A percentile compares a stretch with the other conserved stretches of the same genome.
phyloP scores from a whole-genome alignment of 2,329 filamentous ascomycete species.

The Epichloe sibirici region DNA sequence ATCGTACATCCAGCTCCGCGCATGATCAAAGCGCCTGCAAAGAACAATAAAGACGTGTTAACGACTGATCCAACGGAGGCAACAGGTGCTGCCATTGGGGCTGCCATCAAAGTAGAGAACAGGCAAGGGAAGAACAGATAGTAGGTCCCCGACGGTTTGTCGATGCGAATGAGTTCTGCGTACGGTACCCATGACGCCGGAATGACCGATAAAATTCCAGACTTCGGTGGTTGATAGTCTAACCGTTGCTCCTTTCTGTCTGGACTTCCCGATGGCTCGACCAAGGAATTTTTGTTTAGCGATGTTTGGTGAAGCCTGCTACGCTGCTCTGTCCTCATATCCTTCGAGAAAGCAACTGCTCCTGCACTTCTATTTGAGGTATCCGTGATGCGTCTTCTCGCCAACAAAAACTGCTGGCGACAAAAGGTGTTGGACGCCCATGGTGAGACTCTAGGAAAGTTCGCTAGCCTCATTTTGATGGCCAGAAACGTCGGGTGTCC shows the following conservation, averaged over 20 bases:
- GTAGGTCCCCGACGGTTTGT: conserved; percentile 72
- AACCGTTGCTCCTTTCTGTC: conserved; percentile 3
- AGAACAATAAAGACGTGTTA: conserved; percentile 57
- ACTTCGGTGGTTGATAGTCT: conserved; percentile 56
- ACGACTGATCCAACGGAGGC: conserved; percentile 47
- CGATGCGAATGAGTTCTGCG: conserved; percentile 66
- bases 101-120: conserved; percentile 72
- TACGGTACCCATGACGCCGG: conserved; percentile 65
- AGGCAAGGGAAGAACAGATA: conserved; percentile 80
- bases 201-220: conserved; percentile 57
- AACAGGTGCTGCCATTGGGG: conserved; percentile 52
- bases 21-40: conserved; percentile 70
- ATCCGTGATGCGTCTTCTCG: neutral
- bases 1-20: conserved; percentile 79
- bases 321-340: neutral
- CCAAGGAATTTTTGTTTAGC: neutral
- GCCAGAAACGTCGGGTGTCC: no score
- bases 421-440: neutral
- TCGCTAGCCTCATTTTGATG: conserved; percentile 1
- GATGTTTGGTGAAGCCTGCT: neutral
- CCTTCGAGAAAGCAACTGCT: neutral
- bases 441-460: neutral
- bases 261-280: neutral
- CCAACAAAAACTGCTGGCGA: neutral
- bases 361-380: neutral